Evolutionary conservation across 2,329 filamentous ascomycete species (phyloP).

Genomic region (Curvularia sp.): DNA sequence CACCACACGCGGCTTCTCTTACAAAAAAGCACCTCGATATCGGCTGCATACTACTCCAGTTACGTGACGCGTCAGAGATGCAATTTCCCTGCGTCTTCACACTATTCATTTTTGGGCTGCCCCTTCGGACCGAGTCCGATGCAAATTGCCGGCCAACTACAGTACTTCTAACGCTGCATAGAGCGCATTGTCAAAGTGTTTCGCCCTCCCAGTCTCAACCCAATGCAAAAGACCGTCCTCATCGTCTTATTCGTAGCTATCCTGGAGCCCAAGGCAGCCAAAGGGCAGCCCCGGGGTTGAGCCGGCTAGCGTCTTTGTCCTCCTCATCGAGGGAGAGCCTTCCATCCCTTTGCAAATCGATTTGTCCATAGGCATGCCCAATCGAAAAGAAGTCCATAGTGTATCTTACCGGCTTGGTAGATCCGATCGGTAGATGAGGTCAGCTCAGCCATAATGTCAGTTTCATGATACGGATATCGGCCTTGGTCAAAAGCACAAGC

Average conservation of each 20-base stretch:
- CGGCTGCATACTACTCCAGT: conserved; percentile 1
- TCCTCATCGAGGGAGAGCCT: conserved; percentile 4
- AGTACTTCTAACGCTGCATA: conserved; percentile 7
- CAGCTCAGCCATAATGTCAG: not conserved
- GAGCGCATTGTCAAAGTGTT: conserved; percentile 2
- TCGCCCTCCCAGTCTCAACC: not conserved
- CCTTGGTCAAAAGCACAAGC: conserved; percentile 4
- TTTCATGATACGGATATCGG: conserved; percentile 5
- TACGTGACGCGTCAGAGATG: conserved; percentile 7
- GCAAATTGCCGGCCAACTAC: conserved; percentile 2
- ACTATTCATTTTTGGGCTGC: not conserved
- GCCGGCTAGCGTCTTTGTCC: conserved; percentile 8
- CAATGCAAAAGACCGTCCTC: conserved; percentile 12
- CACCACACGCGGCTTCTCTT: conserved; percentile 15
- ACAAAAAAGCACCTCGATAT: conserved; percentile 20
- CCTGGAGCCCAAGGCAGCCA: conserved; percentile 4
- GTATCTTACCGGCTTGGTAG: not conserved
- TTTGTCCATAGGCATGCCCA: not conserved
- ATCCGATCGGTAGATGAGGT: not conserved
- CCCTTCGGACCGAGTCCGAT: conserved; percentile 15
- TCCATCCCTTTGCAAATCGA: conserved; percentile 4
- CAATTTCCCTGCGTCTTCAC: not conserved
- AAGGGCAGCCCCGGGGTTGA: conserved; percentile 5
- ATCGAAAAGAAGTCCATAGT: not conserved
- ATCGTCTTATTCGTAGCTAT: conserved; percentile 1